These are phyloP conservation scores for Lasiodiplodia theobromae DNA, from an alignment of 2,329 filamentous ascomycete genomes.

Conservation along the genomic window DNA sequence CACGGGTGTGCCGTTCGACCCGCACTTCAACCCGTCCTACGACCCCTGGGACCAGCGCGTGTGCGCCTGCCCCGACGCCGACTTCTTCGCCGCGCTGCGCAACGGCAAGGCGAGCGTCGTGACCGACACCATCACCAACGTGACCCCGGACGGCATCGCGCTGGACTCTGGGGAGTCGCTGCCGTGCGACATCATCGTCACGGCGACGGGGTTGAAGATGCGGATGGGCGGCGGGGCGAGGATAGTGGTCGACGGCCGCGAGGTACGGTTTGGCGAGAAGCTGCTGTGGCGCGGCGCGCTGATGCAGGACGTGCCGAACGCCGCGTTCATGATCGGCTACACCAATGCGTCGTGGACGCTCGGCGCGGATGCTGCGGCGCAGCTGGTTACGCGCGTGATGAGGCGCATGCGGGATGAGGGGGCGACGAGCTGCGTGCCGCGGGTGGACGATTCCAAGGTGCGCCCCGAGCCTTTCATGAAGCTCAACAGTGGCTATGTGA, in stretches of 20 bases:
- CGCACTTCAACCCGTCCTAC: slow-evolving; percentile 56
- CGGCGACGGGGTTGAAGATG: slow-evolving; percentile 68
- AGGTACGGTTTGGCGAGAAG: slow-evolving; percentile 55
- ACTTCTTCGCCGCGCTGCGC: slow-evolving; percentile 63
- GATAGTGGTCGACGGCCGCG: slow-evolving; percentile 59
- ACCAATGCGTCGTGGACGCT: slow-evolving; percentile 68
- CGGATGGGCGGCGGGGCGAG: slow-evolving; percentile 61
- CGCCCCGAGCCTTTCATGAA: slow-evolving; percentile 50
- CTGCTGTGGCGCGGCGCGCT: slow-evolving; percentile 68
- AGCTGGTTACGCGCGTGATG: slow-evolving; percentile 59
- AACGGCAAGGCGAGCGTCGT: slow-evolving; percentile 59
- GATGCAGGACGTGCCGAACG: slow-evolving; percentile 69
- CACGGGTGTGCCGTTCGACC: slow-evolving; percentile 44
- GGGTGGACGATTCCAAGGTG: too few species aligned
- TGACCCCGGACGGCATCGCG: slow-evolving; percentile 58
- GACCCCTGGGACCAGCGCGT: slow-evolving; percentile 73
- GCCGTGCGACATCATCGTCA: slow-evolving; percentile 67
- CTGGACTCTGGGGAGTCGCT: slow-evolving; percentile 54
- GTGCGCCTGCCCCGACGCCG: slow-evolving; percentile 69
- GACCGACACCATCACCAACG: slow-evolving; percentile 61
- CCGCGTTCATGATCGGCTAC: slow-evolving; percentile 66
- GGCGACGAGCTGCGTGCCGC: not conserved
- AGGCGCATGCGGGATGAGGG: slow-evolving; percentile 51
- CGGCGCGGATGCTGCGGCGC: slow-evolving; percentile 62
- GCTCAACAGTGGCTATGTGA: slow-evolving; percentile 61